Evolutionary conservation across 1,284 basidiomycete genomes (phyloP), one percentile per base, ranked within the genome.

Genomic region (Ceratobasidium sp.): DNA sequence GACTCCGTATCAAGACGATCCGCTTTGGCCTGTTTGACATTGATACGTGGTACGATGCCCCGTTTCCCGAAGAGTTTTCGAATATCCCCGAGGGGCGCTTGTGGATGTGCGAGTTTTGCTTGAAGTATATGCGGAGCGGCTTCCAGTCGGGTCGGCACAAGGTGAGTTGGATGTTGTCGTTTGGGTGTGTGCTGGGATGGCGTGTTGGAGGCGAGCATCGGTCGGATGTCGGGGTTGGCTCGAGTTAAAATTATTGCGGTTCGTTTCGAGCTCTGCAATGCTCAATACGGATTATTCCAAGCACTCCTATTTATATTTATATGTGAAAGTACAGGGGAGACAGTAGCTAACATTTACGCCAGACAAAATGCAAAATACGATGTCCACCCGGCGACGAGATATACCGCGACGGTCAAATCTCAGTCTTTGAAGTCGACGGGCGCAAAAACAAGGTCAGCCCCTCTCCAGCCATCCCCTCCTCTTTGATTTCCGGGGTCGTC

Each of bases 371-470:
- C 83, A 97, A 96, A 78, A 85, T 88, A 69, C 85, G 93, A 68
- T 93, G 96, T 83, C 96, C 97, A 1, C 97, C 97, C 1, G 97
- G 97, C 13, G 96, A 99, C 78, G 97, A 99, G 79, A 98, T 99
- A 62, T 99, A 99, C 77, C 86, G 96, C 47, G 95, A 98, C 77
- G 90, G 90, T 34, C 79, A 79, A 50, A 84, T 98, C 38, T 96
- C 94, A 10, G 91, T 99, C 68, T 99, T 97, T 76, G 97, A 99
- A 78, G 96, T 99, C 29, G 97, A 99, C 77, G 97, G 97, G 50
- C 85, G 96, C 73, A 95, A 95, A 82, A 98, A 98, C 84, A 99
- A 98, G 84, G 90, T 90, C 22, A 50, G 47, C 22, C 15, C 22
- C 17, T 17, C 17, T 8, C 38, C 38, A 7, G 38, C 38, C 15